Conservation (phyloP, 2,329 filamentous ascomycete genomes). For the Blastomyces gilchristii region DNA sequence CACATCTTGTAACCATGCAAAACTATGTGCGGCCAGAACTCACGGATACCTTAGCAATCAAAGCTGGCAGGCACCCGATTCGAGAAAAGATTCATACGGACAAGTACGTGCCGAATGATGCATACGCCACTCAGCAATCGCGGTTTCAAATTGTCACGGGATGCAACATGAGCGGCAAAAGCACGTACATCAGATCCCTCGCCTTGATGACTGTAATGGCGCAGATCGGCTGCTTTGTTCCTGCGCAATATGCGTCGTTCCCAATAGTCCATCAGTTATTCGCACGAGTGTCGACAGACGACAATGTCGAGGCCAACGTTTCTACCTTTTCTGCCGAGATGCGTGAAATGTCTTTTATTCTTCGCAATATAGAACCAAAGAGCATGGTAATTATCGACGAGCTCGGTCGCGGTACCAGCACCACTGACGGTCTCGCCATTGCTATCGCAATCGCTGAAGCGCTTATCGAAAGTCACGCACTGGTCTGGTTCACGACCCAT, state of each 20-base stretch:
- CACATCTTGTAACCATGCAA: conserved; percentile 57
- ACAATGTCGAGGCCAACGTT: conserved; percentile 79
- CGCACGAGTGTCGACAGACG: conserved; percentile 74
- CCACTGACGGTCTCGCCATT: conserved; percentile 77
- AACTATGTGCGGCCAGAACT: conserved; percentile 62
- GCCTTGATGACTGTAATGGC: conserved; percentile 86
- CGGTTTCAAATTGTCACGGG: conserved; percentile 91
- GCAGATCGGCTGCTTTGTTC: conserved; percentile 84
- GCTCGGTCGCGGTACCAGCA: conserved; percentile 81
- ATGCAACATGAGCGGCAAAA: conserved; percentile 97
- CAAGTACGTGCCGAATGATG: conserved; percentile 78
- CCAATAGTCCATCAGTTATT: conserved; percentile 75
- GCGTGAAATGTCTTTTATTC: conserved; percentile 88
- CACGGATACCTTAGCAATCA: conserved; percentile 58
- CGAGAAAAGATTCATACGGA: conserved; percentile 59
- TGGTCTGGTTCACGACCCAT: conserved; percentile 91
- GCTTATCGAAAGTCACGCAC: conserved; percentile 64
- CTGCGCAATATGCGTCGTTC: conserved; percentile 72
- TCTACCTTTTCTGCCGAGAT: conserved; percentile 93
- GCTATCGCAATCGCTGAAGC: conserved; percentile 84
- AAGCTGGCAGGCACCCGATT: conserved; percentile 67
- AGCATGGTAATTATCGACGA: conserved; percentile 85
- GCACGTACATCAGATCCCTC: conserved; percentile 80
- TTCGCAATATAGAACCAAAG: conserved; percentile 66
- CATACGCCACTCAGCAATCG: conserved; percentile 68